Base-by-base conservation (phyloP, 2,329 filamentous ascomycete species). In the Zasmidium angulare region DNA sequence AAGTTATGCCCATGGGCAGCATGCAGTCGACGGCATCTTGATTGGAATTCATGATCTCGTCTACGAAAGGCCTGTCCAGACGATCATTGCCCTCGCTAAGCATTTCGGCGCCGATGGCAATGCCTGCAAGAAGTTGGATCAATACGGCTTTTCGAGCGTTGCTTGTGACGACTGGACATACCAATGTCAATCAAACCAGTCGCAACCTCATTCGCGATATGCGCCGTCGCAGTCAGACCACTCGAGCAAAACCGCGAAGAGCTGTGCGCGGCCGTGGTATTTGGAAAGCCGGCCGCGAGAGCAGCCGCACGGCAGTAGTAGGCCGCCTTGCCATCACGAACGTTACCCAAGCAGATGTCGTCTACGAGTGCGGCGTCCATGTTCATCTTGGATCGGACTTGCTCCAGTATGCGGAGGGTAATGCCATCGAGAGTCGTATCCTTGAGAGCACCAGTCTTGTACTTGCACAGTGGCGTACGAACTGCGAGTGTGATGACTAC, bases 401-500 rank as follows among this genome's bases (percentile, higher is more conserved):
- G 75, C 80, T 95, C 90, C 68, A 98, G 80, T 51, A 96, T 81
- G 60, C 91, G 86, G 74, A 92, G 91, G 62, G 96, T 76, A 58
- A 99, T 82, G 77, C 88, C 93, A 76, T 99, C 95, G 63, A 98
- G 85, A 46, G 84, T 84, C 4, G 92, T 96, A 76, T 99, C 93
- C 82, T 97, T 98, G 82, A 99, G 89, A 46, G 92, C 91, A 66
- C 95, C 93, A 83, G 96, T 97, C 75, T 83, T 84, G 54, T 85
- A 92, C 81, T 97, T 98, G 73, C 89, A 84, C 63, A 99, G 84
- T 0, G 95, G 92, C 24, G 93, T 97, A 58, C 95, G 90, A 70
- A 93, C 82, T 24, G 93, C 93, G 59, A 96, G 86, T 7, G 95
- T 99, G 73, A 98, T 96, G 74, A 99, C 95, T 56, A 99, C 84